A percentile compares a stretch with the other conserved stretches of the same genome.
Evolutionary conservation across 805 yeast genomes (phyloP).

Genomic region (Pichia sporocuriosa): DNA sequence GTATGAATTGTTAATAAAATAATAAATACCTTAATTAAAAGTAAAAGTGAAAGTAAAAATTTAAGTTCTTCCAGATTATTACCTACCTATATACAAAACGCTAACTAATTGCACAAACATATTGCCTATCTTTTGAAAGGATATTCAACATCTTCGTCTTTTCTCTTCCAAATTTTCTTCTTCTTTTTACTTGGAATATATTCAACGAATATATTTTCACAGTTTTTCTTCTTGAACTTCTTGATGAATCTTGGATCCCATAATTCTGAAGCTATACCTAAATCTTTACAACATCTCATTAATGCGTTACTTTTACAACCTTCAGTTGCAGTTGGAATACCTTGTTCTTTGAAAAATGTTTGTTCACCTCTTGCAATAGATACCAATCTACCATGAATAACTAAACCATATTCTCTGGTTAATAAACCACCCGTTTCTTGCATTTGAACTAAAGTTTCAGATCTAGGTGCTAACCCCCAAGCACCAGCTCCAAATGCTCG

Average conservation of each 20-base stretch:
- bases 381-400: constrained; percentile 83
- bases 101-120: background rate
- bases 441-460: constrained; percentile 63
- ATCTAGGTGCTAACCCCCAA: constrained; percentile 95
- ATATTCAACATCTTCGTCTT: constrained; percentile 74
- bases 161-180: constrained; percentile 90
- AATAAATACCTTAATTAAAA: too few relatives aligned
- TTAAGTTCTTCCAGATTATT: too few relatives aligned
- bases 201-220: constrained; percentile 83
- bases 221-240: constrained; percentile 51
- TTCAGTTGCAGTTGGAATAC: constrained; percentile 91
- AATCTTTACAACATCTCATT: constrained; percentile 96
- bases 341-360: constrained; percentile 78
- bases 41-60: too few relatives aligned
- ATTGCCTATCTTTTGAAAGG: constrained; percentile 53
- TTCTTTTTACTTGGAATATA: constrained; percentile 75
- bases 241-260: constrained; percentile 95
- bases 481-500: constrained; percentile 97
- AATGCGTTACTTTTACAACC: constrained; percentile 95
- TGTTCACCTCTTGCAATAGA: constrained; percentile 95
- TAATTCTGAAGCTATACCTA: constrained; percentile 92
- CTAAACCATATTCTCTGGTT: constrained; percentile 84
- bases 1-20: too few relatives aligned
- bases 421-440: constrained; percentile 36
- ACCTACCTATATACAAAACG: background rate